Conservation (phyloP, 257 asterid genomes). For the Anisodus tanguticus region DNA sequence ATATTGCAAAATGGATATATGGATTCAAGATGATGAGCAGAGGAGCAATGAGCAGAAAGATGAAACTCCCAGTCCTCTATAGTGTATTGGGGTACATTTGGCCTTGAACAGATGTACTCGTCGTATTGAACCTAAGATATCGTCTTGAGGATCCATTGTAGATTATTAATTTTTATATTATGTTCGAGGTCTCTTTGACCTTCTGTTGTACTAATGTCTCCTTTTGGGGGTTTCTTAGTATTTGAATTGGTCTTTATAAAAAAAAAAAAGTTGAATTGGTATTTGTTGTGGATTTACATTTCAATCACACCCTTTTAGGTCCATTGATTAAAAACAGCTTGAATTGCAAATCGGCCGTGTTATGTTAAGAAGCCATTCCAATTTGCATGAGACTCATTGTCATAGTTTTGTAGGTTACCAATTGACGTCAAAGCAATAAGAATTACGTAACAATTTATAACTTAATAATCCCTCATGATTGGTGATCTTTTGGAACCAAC, state of each 20-base stretch:
- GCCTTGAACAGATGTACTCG: background rate
- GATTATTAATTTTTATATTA: background rate
- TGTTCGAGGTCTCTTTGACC: constrained; percentile 2
- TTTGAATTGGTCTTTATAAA: background rate
- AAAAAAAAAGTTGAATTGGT: background rate
- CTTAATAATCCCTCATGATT: background rate
- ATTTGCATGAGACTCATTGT: background rate
- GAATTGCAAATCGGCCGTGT: background rate
- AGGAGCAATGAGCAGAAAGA: constrained; percentile 51
- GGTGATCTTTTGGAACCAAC: background rate
- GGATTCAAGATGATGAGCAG: constrained; percentile 43
- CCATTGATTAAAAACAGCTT: background rate
- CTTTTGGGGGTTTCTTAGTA: background rate
- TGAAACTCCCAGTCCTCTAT: constrained; percentile 53
- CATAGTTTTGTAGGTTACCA: no score
- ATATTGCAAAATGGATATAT: constrained; percentile 47
- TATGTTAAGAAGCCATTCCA: background rate
- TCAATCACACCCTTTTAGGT: background rate
- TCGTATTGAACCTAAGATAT: background rate
- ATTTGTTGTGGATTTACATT: background rate
- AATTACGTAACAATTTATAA: background rate
- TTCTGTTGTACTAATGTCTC: constrained; percentile 13
- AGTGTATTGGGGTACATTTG: background rate
- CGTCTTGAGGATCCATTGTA: background rate
- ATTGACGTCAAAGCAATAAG: no score